A percentile compares a stretch with the other conserved stretches of the same genome.
Evolutionary conservation across 164 flowering plant genomes (phyloP).

Genomic region (Chloranthus sessilifolius): DNA sequence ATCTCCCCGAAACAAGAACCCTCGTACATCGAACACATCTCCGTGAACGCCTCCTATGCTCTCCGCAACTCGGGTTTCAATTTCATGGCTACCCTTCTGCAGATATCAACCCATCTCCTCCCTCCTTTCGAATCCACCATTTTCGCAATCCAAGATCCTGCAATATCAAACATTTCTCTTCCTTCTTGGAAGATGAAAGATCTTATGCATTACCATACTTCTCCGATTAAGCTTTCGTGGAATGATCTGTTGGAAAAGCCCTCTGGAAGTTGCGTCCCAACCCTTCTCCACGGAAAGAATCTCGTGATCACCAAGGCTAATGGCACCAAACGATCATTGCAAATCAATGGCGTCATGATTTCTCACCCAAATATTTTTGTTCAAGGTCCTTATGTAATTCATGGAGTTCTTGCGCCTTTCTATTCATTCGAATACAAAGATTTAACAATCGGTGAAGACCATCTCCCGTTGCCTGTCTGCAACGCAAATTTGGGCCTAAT

Average conservation of each 20-base stretch:
- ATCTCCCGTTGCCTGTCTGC: slow-evolving; percentile 21
- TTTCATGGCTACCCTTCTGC: slow-evolving; percentile 48
- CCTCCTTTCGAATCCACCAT: slow-evolving; percentile 34
- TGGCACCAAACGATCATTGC: slow-evolving; percentile 17
- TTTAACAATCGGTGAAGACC: slow-evolving; percentile 6
- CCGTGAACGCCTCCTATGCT: slow-evolving; percentile 32
- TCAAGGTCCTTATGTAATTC: slow-evolving; percentile 32
- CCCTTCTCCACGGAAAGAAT: slow-evolving; percentile 28
- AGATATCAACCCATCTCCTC: slow-evolving; percentile 41
- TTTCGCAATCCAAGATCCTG: slow-evolving; percentile 55
- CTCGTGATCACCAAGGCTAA: slow-evolving; percentile 29
- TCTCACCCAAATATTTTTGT: slow-evolving; percentile 53
- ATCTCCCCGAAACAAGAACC: slow-evolving; percentile 1
- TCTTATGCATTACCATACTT: slow-evolving; percentile 49
- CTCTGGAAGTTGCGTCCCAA: slow-evolving; percentile 34
- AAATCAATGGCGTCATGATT: slow-evolving; percentile 48
- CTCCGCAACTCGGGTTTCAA: slow-evolving; percentile 46
- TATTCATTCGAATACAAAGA: slow-evolving; percentile 17
- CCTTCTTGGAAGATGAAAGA: slow-evolving; percentile 27
- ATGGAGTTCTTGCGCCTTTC: slow-evolving; percentile 55
- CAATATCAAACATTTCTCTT: slow-evolving; percentile 31
- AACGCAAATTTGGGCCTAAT: slow-evolving; percentile 4
- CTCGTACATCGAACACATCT: slow-evolving; percentile 9
- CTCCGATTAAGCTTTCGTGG: slow-evolving; percentile 31
- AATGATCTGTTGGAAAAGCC: slow-evolving; percentile 31